Conservation (phyloP, 1,284 basidiomycete genomes). For the Boletus smithii region DNA sequence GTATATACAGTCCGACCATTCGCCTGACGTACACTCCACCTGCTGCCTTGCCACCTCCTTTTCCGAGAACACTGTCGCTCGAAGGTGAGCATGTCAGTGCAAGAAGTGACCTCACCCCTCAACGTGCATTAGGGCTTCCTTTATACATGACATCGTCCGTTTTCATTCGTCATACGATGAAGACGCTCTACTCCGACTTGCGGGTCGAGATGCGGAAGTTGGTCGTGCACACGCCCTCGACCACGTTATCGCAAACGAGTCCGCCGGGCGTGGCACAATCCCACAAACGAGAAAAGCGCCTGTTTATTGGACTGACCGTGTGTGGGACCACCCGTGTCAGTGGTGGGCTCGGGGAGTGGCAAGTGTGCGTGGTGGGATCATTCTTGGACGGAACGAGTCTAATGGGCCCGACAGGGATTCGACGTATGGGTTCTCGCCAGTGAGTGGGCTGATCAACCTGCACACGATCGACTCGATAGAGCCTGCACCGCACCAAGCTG, state of each 20-base stretch:
- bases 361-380: slow-evolving; percentile 50
- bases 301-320: slow-evolving; percentile 55
- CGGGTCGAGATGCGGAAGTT: slow-evolving; percentile 52
- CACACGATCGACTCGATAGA: slow-evolving; percentile 70
- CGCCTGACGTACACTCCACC: slow-evolving; percentile 65
- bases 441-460: slow-evolving; percentile 56
- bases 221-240: slow-evolving; percentile 31
- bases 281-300: slow-evolving; percentile 45
- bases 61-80: slow-evolving; percentile 62
- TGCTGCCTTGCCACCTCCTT: slow-evolving; percentile 57
- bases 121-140: slow-evolving; percentile 50
- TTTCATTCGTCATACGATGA: slow-evolving; percentile 68
- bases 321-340: slow-evolving; percentile 59
- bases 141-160: slow-evolving; percentile 68
- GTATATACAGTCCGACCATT: slow-evolving; percentile 56
- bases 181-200: slow-evolving; percentile 67
- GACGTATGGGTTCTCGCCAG: slow-evolving; percentile 70
- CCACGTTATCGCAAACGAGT: too few species aligned
- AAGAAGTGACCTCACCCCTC: neutral
- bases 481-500: slow-evolving; percentile 67
- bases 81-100: slow-evolving; percentile 51
- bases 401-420: slow-evolving; percentile 48
- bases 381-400: neutral
- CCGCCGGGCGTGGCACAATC: too few species aligned
- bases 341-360: slow-evolving; percentile 58